Base-by-base conservation (phyloP, 2,329 filamentous ascomycete genomes). In the Pestalotiopsis sp. region DNA sequence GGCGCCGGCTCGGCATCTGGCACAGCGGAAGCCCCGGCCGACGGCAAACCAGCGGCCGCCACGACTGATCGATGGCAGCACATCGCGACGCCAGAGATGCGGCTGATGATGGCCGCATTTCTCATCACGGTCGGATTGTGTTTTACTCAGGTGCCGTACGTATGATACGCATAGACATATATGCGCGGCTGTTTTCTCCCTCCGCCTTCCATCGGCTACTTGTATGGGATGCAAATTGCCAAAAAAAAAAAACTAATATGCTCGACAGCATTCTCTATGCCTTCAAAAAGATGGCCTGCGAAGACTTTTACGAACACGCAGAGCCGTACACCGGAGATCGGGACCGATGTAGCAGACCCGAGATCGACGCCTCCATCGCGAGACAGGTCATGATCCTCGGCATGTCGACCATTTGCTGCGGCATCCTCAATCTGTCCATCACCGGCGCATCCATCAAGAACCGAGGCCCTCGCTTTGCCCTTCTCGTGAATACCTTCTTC, bases 251-350 rank as follows among this genome's bases (percentile, higher is more conserved):
- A 26, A n/a, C 26, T 68, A 57, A 65, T 58, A 11, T 10, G 13
- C 26, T n/a, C 9, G 1, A 4, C 64, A 81, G 82, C 0, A 72
- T 85, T 1, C 77, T 91, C 38, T 91, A 90, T 75, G 88, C 89
- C n/a, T 92, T 92, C 70, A 87, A 88, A 65, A 74, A 90, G 1
- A 92, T 93, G 89, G 88, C 86, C 22, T 92, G 91, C 77, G 88
- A 92, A 62, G 85, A 85, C 63, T 92, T 88, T 74, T 92, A 92
- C 77, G 80, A 85, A 39, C 80, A 80, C 2, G 86, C 90, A 71
- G 82, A 85, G 26, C 82, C 84, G 0, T 86, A 79, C 64, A 73
- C 78, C 10, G 83, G 81, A 3, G 71, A 75, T 2, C 81, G 81
- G 4, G 85, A 89, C 69, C 82, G 86, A 11, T 93, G 91, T 73